Evolutionary conservation across 495 filamentous ascomycete genomes (phyloP), one percentile per base, ranked within the genome.

Genomic region (Aspergillus diversus): DNA sequence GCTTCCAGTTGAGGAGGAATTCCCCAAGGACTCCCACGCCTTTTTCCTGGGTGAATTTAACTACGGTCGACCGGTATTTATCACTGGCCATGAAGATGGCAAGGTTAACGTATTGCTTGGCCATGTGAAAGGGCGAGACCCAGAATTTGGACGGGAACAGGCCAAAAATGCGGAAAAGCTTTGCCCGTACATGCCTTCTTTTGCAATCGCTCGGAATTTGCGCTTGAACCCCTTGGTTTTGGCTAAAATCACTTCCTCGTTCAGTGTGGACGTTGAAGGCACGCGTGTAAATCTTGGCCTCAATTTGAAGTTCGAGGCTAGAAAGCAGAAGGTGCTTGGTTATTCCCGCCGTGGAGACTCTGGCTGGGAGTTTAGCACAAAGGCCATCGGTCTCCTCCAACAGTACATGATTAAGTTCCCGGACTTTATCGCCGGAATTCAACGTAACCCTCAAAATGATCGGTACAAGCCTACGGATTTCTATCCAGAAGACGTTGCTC

Each of bases 21-120:
- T 98, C 69, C 93, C 96, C 0, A 73, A 86, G 57, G 87, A 86
- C 55, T 87, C 91, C 13, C 83, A 86, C 46, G 93, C 90, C 2
- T 98, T 99, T 80, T 99, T 97, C 80, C 77, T 99, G n/a, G 96
- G 96, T 47, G 96, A 97, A 4, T 94, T 88, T 77, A 91, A 91
- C 69, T 97, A 96, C 68, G 96, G 96, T 12, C 86, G 93, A 49
- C 95, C 96, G 1, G 77, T 97, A 15, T 86, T 96, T 75, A 86
- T 99, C 55, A 84, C 84, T n/a, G 84, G 87, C 4, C 90, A 97
- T 68, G 81, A 80, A 9, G 79, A 84, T 51, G 88, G 90, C 64
- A 92, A 88, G 69, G 88, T 90, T 15, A 87, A 90, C 63, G 86
- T 96, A 54, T 85, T 90, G 80, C 77, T 99, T 39, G 87, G 87